Base-by-base conservation (phyloP, 208 protist species). In the Eutreptiella sp. region DNA sequence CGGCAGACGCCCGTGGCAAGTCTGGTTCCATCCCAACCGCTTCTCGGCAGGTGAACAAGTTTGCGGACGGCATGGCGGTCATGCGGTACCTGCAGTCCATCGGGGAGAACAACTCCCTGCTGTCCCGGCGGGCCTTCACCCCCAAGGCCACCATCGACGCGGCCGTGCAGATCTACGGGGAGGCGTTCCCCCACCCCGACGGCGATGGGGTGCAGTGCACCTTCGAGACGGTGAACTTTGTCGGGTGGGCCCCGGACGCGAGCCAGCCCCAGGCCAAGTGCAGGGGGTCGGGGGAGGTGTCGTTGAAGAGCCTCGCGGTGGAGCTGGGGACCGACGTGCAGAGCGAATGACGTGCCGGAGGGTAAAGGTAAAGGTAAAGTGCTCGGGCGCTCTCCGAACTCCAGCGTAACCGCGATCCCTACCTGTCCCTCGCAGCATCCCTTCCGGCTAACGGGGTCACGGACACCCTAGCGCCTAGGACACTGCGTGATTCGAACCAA, bases 231-330 rank as follows among this genome's bases (percentile, higher is more conserved):
- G 9, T 50, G 11, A 38, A 50, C 16, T 19, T 50, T 9, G 26
- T 50, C 26, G 45, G 45, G 26, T 50, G 45, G 45, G 9, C 11
- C 11, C 26, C 26, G 19, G 45, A 50, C 26, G 45, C 45, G 45
- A 32, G 14, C 14, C 45, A 50, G 45, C 45, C 45, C 14, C 45
- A 50, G 23, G 11, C 45, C 11, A 7, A 19, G 45, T 9, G 11
- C 11, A 7, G 45, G 9, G 45, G 45, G 9, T 38, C 45, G 45
- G 45, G 14, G 24, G 14, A 7, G 24, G 45, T n/a, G 9, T 50
- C 45, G 23, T 14, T 50, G 11, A 23, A 50, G 26, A 19, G 24
- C 14, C 45, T 50, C 11, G 45, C n/a, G n/a, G n/a, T n/a, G n/a
- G n/a, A n/a, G n/a, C n/a, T n/a, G n/a, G n/a, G n/a, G n/a, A n/a